Base-by-base conservation (phyloP, 1,139 yeast species). In the Yamadazyma siamensis region DNA sequence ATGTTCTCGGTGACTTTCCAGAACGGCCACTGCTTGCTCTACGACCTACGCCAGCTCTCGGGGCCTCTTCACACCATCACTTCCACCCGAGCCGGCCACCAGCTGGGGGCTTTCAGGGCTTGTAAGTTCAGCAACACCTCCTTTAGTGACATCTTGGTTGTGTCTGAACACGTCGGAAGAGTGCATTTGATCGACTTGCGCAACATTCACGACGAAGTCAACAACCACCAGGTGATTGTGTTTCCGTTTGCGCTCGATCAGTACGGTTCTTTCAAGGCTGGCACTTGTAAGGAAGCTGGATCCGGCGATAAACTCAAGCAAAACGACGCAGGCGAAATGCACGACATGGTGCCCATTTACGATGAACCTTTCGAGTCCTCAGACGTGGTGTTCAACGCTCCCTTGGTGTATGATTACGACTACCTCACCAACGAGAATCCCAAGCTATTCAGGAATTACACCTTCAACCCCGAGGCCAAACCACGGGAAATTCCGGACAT, bases 151-250 rank as follows among this genome's bases (percentile, higher is more conserved):
- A 56, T 87, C 38, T 62, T 88, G 43, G 76, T 84, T 33, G 65
- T 88, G 2, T 75, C 85, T 32, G 96, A 88, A 52, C 95, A 88
- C 48, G 84, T 79, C 36, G 94, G 94, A 1, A 64, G 95, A 33
- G 85, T 88, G 3, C 96, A 88, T 57, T 64, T 87, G 31, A 65
- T 88, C 15, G 96, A 88, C 53, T 68, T 87, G 26, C 70, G 95
- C 36, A 76, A 80, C 46, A 72, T 78, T 46, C 64, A 68, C 40
- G 77, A 80, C 25, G 47, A 50, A 13, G 31, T 18, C 21, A 46
- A 43, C 29, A 52, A 54, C 44, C 95, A 85, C 49, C 94, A 85
- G 50, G 87, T 88, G 21, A 66, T 87, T 13, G 69, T 81, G 15
- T 63, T 66, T 17, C 75, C 75, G 6, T 56, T 53, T 44, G 71